Evolutionary conservation across 768 basidiomycete genomes (phyloP).

Genomic region (Udeniomyces megalosporus): DNA sequence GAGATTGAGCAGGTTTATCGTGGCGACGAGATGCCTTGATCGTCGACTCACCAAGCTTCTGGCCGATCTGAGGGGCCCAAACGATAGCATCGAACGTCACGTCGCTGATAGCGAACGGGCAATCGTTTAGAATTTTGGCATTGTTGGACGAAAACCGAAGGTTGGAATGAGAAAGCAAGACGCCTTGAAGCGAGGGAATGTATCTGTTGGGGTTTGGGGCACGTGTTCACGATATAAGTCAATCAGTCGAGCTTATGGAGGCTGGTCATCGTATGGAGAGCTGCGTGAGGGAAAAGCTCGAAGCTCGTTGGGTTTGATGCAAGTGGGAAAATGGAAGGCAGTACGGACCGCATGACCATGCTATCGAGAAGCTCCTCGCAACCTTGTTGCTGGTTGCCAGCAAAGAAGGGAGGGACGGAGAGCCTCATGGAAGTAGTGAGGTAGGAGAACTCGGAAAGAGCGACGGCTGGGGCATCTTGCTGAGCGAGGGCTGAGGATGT

Average conservation of each 20-base stretch:
- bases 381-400: neutral
- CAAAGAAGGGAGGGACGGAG: constrained; percentile 8
- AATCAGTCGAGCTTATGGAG: neutral
- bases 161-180: constrained; percentile 72
- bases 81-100: constrained; percentile 67
- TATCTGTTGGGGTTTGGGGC: constrained; percentile 43
- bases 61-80: constrained; percentile 73
- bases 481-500: no score
- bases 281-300: neutral
- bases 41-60: constrained; percentile 49
- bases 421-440: constrained; percentile 6
- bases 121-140: constrained; percentile 59
- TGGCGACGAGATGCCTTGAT: neutral
- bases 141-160: constrained; percentile 47
- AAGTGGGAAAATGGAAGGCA: neutral
- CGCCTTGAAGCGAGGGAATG: constrained; percentile 68
- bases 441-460: constrained; percentile 3
- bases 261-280: neutral
- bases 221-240: no score
- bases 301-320: no score
- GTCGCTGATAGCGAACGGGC: constrained; percentile 62
- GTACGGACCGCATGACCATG: constrained; percentile 76
- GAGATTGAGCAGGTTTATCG: neutral
- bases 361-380: constrained; percentile 74
- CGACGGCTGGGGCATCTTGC: neutral